A percentile compares a stretch with the other conserved stretches of the same genome.
These are phyloP conservation scores for Seminavis robusta DNA, from an alignment of 108 stramenopile genomes.

Conservation along the genomic window DNA sequence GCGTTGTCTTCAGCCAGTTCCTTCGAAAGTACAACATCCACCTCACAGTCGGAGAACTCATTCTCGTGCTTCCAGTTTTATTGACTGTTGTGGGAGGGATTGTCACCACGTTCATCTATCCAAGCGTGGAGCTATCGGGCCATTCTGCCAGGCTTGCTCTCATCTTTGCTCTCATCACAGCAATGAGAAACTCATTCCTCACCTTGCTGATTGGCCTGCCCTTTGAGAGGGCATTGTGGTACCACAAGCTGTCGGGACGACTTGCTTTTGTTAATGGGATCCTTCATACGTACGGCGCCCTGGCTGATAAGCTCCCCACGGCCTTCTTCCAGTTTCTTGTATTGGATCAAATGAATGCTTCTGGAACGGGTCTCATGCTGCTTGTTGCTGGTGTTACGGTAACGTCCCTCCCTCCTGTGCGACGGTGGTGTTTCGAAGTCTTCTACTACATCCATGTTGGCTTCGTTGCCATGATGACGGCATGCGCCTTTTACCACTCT, in stretches of 20 bases:
- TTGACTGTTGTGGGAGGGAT: conserved; percentile 6
- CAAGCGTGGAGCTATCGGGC: conserved; percentile 16
- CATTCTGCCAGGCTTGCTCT: conserved; percentile 13
- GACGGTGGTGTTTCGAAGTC: conserved; percentile 27
- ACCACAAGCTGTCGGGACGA: conserved; percentile 38
- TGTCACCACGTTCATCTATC: conserved; percentile 11
- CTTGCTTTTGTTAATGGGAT: no score
- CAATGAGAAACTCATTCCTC: conserved; percentile 31
- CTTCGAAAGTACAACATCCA: conserved; percentile 9
- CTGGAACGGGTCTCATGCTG: conserved; percentile 23
- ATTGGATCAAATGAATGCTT: conserved; percentile 15
- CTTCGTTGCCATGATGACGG: conserved; percentile 9
- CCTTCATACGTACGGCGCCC: not conserved
- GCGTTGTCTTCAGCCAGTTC: not conserved
- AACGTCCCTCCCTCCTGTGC: conserved; percentile 18
- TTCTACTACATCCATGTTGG: conserved; percentile 34
- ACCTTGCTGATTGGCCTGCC: conserved; percentile 49
- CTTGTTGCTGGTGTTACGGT: conserved; percentile 17
- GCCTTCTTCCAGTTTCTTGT: no score
- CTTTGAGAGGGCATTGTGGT: conserved; percentile 48
- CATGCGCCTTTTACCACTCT: conserved; percentile 22
- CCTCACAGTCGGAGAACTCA: conserved; percentile 15
- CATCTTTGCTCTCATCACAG: conserved; percentile 13
- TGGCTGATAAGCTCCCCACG: not conserved
- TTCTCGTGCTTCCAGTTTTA: conserved; percentile 8